These are phyloP conservation scores for Parmelia sp. DNA, from an alignment of 495 filamentous ascomycete genomes.

Conservation along the genomic window DNA sequence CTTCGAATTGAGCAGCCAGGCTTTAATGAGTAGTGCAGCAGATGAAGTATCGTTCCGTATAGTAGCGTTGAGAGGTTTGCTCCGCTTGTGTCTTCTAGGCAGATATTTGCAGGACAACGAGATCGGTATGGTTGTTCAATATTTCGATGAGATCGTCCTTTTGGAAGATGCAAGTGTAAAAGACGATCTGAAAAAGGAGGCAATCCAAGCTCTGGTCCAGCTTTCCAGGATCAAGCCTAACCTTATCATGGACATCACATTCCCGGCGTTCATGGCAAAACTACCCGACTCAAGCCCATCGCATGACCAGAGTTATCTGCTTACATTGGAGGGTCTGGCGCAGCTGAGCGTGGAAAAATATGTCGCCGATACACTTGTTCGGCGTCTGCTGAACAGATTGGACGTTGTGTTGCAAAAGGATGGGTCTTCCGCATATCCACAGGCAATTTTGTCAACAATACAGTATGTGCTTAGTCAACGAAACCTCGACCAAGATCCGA, in stretches of 20 bases:
- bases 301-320: slow-evolving; percentile 45
- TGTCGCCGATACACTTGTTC: slow-evolving; percentile 63
- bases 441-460: slow-evolving; percentile 56
- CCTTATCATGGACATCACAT: slow-evolving; percentile 64
- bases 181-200: slow-evolving; percentile 54
- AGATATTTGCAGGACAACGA: slow-evolving; percentile 58
- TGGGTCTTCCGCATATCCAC: slow-evolving; percentile 47
- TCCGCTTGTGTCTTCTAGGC: slow-evolving; percentile 49
- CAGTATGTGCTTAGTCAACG: slow-evolving; percentile 58
- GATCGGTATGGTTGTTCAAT: slow-evolving; percentile 57
- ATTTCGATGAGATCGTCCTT: slow-evolving; percentile 59
- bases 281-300: slow-evolving; percentile 48
- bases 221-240: slow-evolving; percentile 61
- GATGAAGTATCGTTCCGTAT: slow-evolving; percentile 62
- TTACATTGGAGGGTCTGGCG: slow-evolving; percentile 60
- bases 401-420: slow-evolving; percentile 51
- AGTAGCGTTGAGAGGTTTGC: slow-evolving; percentile 53
- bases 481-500: slow-evolving; percentile 40
- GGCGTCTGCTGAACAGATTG: slow-evolving; percentile 62
- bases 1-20: slow-evolving; percentile 54
- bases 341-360: slow-evolving; percentile 59
- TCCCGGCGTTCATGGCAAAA: slow-evolving; percentile 66
- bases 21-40: slow-evolving; percentile 52
- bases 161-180: slow-evolving; percentile 51
- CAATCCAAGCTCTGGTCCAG: slow-evolving; percentile 56